A percentile compares a stretch with the other conserved stretches of the same genome.
Evolutionary conservation across 768 basidiomycete genomes (phyloP).

Genomic region (Astraeus odoratus): DNA sequence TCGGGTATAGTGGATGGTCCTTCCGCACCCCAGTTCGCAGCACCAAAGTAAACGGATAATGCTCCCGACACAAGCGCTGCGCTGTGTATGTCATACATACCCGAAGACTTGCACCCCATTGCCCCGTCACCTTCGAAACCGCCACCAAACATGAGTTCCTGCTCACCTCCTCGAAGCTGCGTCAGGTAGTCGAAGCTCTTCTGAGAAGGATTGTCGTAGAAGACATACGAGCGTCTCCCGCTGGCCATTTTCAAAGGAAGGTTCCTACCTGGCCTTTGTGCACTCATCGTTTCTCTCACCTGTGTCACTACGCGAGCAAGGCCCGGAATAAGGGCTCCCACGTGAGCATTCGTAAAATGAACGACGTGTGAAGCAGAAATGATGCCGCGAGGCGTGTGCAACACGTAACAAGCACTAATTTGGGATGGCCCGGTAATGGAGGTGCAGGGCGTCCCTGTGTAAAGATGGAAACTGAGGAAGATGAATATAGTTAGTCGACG

Average conservation of each 20-base stretch:
- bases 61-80: constrained; percentile 41
- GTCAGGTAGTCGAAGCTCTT: constrained; percentile 62
- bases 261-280: constrained; percentile 47
- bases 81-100: constrained; percentile 28
- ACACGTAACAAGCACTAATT: constrained; percentile 26
- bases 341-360: constrained; percentile 52
- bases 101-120: constrained; percentile 21
- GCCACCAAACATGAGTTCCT: constrained; percentile 64
- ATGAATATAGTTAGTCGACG: constrained; percentile 1
- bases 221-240: constrained; percentile 52
- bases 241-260: constrained; percentile 22
- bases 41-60: constrained; percentile 49
- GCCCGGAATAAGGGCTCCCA: constrained; percentile 38
- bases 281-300: constrained; percentile 53
- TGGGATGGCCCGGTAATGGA: constrained; percentile 26
- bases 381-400: constrained; percentile 37
- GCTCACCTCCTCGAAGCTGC: constrained; percentile 41
- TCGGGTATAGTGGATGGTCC: constrained; percentile 13
- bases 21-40: constrained; percentile 37
- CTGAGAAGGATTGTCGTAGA: constrained; percentile 37
- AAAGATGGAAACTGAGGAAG: constrained; percentile 32
- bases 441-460: constrained; percentile 38
- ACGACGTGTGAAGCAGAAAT: constrained; percentile 37
- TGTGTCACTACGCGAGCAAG: constrained; percentile 26
- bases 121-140: constrained; percentile 31